Evolutionary conservation across 371 early-diverging fungal species (phyloP), one percentile per base, ranked within the genome.

Genomic region (Mortierella sp.): DNA sequence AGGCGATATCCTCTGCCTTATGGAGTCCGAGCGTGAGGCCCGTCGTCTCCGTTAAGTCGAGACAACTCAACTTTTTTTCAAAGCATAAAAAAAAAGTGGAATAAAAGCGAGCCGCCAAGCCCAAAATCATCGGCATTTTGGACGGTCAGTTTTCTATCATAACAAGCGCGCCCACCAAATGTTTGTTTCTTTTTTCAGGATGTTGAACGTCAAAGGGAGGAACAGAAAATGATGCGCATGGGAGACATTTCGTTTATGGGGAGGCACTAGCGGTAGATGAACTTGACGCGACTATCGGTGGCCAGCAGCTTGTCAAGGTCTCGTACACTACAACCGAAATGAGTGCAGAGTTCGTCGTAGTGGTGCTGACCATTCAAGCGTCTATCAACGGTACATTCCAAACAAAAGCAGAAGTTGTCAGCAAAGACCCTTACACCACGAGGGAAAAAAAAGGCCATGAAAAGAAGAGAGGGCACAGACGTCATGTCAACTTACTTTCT

Each of bases 1-100:
- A 88, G 94, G 95, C 93, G 98, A 99, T 90, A 95, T 98, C 87
- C 91, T 99, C 84, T 96, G 97, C 91, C 96, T 99, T 76, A 94
- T 99, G 90, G 99, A 99, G 93, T 97, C 98, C 79, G 99, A 99
- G 94, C 98, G 99, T 94, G 99, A 99, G 91, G 99, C 99, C 87
- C 97, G 99, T 87, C 97, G 99, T 90, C 98, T 99, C 88, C 96
- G 98, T 90, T 98, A 96, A 97, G 88, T 32, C 72, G 49, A 58
- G 74, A 76, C 77, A 75, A 56, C 68, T 74, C 73, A 65, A 38
- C 46, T 65, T 74, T 77, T 79, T 78, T 60, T 70, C 43, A 70
- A 16, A 55, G 74, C 70, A 49, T 60, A 68, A 78, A 58, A 65
- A 68, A 44, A 63, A 76, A 73, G 46, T 73, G 75, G 73, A 56